Conservation (phyloP, 345 rosid species). For the Hevea brasiliensis region DNA sequence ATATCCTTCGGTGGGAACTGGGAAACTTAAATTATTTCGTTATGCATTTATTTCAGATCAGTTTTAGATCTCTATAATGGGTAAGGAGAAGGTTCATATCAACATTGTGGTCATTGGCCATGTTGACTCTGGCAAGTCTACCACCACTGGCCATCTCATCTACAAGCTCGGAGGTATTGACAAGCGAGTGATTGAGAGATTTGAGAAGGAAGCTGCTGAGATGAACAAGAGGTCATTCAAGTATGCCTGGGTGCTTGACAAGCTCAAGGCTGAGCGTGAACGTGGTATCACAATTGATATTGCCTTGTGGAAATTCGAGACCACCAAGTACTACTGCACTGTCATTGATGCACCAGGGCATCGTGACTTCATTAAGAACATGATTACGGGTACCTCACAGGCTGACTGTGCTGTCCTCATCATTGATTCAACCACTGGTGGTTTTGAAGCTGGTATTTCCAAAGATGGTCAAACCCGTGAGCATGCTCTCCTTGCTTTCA, state of each 20-base stretch:
- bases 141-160: too few relatives aligned
- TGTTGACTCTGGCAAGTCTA: conserved; percentile 82
- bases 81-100: conserved; percentile 79
- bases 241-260: conserved; percentile 87
- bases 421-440: conserved; percentile 82
- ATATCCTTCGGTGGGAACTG: too few relatives aligned
- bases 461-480: too few relatives aligned
- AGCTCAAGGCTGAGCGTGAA: conserved; percentile 83
- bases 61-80: conserved; percentile 51
- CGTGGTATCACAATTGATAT: conserved; percentile 87
- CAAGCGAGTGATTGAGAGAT: too few relatives aligned
- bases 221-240: conserved; percentile 90
- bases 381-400: conserved; percentile 86
- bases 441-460: too few relatives aligned
- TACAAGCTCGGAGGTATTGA: too few relatives aligned
- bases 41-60: too few relatives aligned
- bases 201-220: conserved; percentile 90
- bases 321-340: conserved; percentile 78
- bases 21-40: too few relatives aligned
- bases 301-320: conserved; percentile 83
- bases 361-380: conserved; percentile 82
- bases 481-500: conserved; percentile 62
- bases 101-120: conserved; percentile 89
- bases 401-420: conserved; percentile 80
- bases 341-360: too few relatives aligned